These are phyloP conservation scores for Pistacia integerrima DNA, from an alignment of 345 rosid genomes.

Conservation along the genomic window DNA sequence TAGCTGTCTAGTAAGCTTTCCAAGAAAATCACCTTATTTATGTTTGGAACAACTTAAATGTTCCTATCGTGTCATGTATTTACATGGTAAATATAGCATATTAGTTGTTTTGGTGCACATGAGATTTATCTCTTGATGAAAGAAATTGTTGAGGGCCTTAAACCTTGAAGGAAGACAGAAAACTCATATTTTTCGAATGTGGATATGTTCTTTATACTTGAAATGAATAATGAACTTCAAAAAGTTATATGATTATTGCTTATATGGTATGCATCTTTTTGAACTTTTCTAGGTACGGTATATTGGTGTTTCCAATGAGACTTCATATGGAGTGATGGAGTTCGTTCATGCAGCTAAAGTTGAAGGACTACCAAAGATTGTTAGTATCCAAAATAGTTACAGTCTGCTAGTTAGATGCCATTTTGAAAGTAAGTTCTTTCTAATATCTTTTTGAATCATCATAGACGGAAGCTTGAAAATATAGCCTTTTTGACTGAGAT, in stretches of 20 bases:
- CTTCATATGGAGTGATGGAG: conserved; percentile 95
- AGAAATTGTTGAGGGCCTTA: not conserved
- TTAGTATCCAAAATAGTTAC: conserved; percentile 88
- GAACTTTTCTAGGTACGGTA: conserved; percentile 64
- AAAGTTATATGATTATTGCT: conserved; percentile 5
- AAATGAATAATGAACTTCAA: not conserved
- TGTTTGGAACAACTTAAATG: not conserved
- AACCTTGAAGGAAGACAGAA: not conserved
- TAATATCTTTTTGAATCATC: conserved; percentile 3
- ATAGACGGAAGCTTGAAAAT: conserved; percentile 2
- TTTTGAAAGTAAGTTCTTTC: conserved; percentile 58
- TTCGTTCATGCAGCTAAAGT: conserved; percentile 79
- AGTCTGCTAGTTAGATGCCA: conserved; percentile 69
- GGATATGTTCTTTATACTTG: not conserved
- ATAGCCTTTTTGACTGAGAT: not conserved
- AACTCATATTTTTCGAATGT: not conserved
- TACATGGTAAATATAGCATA: not conserved
- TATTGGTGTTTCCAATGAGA: conserved; percentile 89
- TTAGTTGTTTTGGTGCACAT: not conserved
- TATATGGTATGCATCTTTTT: conserved; percentile 5
- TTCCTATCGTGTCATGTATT: not conserved
- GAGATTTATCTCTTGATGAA: not conserved
- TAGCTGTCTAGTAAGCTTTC: not conserved
- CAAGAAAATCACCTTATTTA: not conserved
- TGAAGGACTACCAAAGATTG: conserved; percentile 85